These are phyloP conservation scores for Boletus bicolor DNA, from an alignment of 768 basidiomycete species.

Conservation along the genomic window DNA sequence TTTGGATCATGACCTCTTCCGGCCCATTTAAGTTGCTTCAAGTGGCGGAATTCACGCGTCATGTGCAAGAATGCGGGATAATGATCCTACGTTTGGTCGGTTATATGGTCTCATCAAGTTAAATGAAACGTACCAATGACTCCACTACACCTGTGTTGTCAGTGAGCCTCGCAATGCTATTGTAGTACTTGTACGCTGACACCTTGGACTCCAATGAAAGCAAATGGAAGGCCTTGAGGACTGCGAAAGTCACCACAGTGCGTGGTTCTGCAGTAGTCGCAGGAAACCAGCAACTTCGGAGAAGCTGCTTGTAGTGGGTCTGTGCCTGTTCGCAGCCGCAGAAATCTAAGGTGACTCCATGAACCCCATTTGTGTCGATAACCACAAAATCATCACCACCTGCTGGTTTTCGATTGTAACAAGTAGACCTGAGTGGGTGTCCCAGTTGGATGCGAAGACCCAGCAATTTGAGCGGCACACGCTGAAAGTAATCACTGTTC, in stretches of 20 bases:
- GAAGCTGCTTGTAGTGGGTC: not conserved
- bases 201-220: not conserved
- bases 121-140: too few species aligned
- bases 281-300: not conserved
- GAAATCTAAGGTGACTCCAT: not conserved
- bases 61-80: not conserved
- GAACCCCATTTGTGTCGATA: not conserved
- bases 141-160: too few species aligned
- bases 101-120: too few species aligned
- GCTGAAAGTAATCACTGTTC: not conserved
- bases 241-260: not conserved
- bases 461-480: not conserved
- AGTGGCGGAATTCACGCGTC: not conserved
- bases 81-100: too few species aligned
- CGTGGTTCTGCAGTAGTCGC: not conserved
- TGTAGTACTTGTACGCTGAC: not conserved
- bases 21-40: not conserved
- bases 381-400: not conserved
- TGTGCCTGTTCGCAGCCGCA: not conserved
- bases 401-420: not conserved
- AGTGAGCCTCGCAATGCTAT: not conserved
- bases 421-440: not conserved
- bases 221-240: conserved; percentile 1
- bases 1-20: not conserved
- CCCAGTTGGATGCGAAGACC: conserved; percentile 1